Base-by-base conservation (phyloP, 2,329 filamentous ascomycete genomes). In the Colletotrichum horii region DNA sequence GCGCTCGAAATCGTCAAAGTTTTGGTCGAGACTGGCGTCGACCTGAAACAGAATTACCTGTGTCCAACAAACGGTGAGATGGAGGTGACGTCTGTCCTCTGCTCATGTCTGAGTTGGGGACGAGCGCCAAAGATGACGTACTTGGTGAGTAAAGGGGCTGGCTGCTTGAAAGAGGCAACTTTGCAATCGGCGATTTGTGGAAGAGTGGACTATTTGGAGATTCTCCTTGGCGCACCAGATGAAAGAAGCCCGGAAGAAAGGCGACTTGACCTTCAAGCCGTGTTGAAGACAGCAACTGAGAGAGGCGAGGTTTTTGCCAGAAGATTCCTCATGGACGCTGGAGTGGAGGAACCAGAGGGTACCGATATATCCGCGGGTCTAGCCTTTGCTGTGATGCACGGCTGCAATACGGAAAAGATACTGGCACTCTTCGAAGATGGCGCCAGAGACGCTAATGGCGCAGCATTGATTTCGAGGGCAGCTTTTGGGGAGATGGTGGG, bases 401-500 rank as follows among this genome's bases (percentile, higher is more conserved):
- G 66, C 8, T 58, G 52, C 24, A n/a, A 26, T 32, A 15, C 15
- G 7, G 66, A 60, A 5, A 19, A 69, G 15, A 3, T 73, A 1
- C 7, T n/a, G 9, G 66, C 34, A 48, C 28, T 71, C 8, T n/a
- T 75, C 4, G 22, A 71, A 9, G 32, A 66, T 6, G 60, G 60
- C 8, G 56, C 30, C 24, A 14, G 38, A 16, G 28, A 36, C 1
- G 15, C 14, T 15, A n/a, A 34, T 8, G 48, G 61, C 4, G 61
- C 71, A 11, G 60, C 32, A 3, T 28, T 75, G 26, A 19, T 52
- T 4, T 22, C 24, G 6, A 16, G 60, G 19, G 52, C 60, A 26
- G n/a, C 19, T 4, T 62, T 73, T 19, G 55, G 58, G 7, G 48
- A 75, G 8, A 1, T 30, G n/a, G 15, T 22, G 2, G 30, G 38